These are phyloP conservation scores for Naumovozyma baii DNA, from an alignment of 805 yeast species.

Conservation along the genomic window DNA sequence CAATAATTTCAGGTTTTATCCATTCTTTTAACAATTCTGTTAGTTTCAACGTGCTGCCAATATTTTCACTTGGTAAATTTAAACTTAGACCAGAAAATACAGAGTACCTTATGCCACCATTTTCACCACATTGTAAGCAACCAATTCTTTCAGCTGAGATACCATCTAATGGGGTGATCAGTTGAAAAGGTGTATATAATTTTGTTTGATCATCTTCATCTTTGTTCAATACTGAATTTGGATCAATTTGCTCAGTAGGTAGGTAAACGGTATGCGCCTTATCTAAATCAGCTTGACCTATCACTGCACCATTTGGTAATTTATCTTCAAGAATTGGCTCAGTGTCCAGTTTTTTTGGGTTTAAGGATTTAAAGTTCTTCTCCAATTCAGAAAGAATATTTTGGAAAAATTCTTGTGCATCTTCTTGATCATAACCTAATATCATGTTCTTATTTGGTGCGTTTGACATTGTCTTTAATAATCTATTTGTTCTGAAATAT, in stretches of 20 bases:
- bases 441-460: slow-evolving; percentile 72
- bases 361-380: slow-evolving; percentile 26
- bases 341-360: slow-evolving; percentile 11
- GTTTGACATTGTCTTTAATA: slow-evolving; percentile 61
- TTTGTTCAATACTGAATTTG: slow-evolving; percentile 35
- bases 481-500: slow-evolving; percentile 50
- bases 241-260: slow-evolving; percentile 71
- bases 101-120: slow-evolving; percentile 81
- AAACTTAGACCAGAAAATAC: slow-evolving; percentile 66
- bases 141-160: slow-evolving; percentile 81
- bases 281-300: slow-evolving; percentile 41
- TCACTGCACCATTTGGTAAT: slow-evolving; percentile 31
- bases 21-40: slow-evolving; percentile 52
- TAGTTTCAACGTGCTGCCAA: slow-evolving; percentile 37
- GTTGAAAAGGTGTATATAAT: slow-evolving; percentile 41
- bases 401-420: slow-evolving; percentile 94
- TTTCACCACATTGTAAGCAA: slow-evolving; percentile 84
- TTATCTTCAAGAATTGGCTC: slow-evolving; percentile 5
- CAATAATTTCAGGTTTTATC: slow-evolving; percentile 75
- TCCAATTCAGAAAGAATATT: slow-evolving; percentile 60
- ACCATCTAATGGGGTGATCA: slow-evolving; percentile 89
- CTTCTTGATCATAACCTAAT: slow-evolving; percentile 85
- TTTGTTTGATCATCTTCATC: slow-evolving; percentile 30
- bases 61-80: slow-evolving; percentile 47
- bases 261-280: slow-evolving; percentile 55